A percentile compares a stretch with the other conserved stretches of the same genome.
phyloP scores from a whole-genome alignment of 2,329 filamentous ascomycete species.

The Periglandula ipomoeae region DNA sequence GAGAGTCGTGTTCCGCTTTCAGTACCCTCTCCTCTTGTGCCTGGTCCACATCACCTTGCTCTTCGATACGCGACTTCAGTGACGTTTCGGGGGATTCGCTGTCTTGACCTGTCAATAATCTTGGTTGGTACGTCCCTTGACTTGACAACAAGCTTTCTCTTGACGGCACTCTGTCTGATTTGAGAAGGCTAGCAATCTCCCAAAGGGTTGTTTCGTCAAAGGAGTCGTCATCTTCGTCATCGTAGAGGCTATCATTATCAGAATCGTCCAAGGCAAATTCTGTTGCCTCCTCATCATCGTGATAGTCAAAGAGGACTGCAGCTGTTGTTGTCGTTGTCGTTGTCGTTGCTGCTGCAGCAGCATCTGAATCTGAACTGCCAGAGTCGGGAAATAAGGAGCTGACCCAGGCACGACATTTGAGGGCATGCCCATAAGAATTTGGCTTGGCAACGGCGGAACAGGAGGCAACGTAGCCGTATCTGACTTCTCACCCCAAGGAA shows the following conservation, averaged over 20 bases:
- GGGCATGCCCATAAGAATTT: slow-evolving; percentile 34
- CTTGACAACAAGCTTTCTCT: slow-evolving; percentile 40
- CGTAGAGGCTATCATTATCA: slow-evolving; percentile 19
- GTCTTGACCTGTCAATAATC: neutral
- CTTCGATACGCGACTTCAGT: neutral
- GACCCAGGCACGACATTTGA: slow-evolving; percentile 34
- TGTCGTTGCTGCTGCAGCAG: slow-evolving; percentile 27
- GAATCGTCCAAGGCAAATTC: slow-evolving; percentile 14
- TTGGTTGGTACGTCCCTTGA: slow-evolving; percentile 10
- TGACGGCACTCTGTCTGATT: slow-evolving; percentile 41
- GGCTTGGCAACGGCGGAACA: slow-evolving; percentile 17
- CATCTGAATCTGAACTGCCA: slow-evolving; percentile 6
- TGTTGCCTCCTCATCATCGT: slow-evolving; percentile 40
- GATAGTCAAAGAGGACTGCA: slow-evolving; percentile 48
- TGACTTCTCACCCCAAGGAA: slow-evolving; percentile 56
- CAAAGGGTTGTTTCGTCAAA: slow-evolving; percentile 55
- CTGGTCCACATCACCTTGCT: neutral
- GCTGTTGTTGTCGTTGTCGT: slow-evolving; percentile 28
- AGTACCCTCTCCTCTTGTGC: neutral
- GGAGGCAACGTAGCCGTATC: slow-evolving; percentile 35
- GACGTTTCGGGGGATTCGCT: neutral
- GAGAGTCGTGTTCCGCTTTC: neutral
- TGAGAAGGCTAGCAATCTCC: slow-evolving; percentile 53
- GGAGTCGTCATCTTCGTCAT: slow-evolving; percentile 27
- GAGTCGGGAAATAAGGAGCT: slow-evolving; percentile 5